These are phyloP conservation scores for Solanum chmielewskii DNA, from an alignment of 257 asterid species.

Conservation along the genomic window DNA sequence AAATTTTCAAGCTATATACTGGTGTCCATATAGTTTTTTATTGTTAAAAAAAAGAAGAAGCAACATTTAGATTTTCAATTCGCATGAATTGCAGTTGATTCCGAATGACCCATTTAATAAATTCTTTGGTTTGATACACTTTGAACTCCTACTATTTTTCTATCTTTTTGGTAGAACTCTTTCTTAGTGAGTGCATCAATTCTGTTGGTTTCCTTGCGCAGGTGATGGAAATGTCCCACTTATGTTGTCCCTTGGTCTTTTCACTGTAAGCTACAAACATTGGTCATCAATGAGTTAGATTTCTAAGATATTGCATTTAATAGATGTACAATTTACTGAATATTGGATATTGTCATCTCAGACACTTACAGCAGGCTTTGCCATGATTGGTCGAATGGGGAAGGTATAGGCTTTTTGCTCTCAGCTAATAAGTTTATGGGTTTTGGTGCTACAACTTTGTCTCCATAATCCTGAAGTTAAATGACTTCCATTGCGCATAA, in stretches of 20 bases:
- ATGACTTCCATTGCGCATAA: not conserved
- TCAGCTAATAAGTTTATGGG: not conserved
- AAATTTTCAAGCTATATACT: not conserved
- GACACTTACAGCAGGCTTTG: conserved; percentile 82
- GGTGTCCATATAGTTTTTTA: not conserved
- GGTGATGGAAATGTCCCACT: conserved; percentile 53
- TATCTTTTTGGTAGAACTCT: not conserved
- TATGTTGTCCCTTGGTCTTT: conserved; percentile 41
- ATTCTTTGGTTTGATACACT: not conserved
- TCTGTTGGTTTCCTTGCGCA: conserved; percentile 3
- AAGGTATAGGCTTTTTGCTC: conserved; percentile 32
- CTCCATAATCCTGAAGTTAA: not conserved
- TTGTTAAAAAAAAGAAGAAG: not conserved
- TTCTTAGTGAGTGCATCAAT: not conserved
- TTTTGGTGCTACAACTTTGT: not conserved
- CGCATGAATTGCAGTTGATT: not conserved
- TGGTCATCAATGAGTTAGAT: not conserved
- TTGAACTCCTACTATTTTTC: not conserved
- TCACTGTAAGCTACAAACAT: conserved; percentile 52
- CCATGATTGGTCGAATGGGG: conserved; percentile 90
- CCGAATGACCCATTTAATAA: not conserved
- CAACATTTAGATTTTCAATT: not conserved
- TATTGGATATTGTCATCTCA: conserved; percentile 12
- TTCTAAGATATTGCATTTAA: not conserved
- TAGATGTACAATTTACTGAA: not conserved